phyloP scores from a whole-genome alignment of 148 eudicot species.

The Cornus suecica region DNA sequence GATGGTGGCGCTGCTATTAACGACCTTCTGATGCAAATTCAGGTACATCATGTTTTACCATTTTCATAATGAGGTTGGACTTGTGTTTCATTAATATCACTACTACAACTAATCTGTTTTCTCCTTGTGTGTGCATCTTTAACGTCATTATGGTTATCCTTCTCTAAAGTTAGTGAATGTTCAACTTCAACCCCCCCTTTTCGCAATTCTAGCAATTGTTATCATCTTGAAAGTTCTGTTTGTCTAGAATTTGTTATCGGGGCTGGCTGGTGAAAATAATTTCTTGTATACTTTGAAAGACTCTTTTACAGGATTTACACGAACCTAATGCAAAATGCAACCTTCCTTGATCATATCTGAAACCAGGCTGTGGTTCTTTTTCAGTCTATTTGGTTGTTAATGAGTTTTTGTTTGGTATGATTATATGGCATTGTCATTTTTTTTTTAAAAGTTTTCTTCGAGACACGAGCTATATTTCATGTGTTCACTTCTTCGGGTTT shows the following conservation, averaged over 20 bases:
- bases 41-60: conserved; percentile 33
- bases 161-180: neutral
- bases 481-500: no score
- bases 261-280: no score
- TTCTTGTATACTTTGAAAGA: no score
- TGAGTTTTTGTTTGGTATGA: neutral
- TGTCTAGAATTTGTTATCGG: neutral
- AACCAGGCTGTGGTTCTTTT: neutral
- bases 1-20: conserved; percentile 97
- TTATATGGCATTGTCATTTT: no score
- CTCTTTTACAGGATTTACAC: neutral
- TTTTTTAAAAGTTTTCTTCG: no score
- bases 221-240: neutral
- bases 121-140: neutral
- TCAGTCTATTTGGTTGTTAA: neutral
- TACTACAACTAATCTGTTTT: neutral
- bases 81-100: neutral
- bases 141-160: neutral
- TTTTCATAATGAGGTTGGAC: no score
- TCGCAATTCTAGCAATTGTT: neutral
- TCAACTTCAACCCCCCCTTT: neutral
- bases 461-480: no score
- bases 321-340: neutral
- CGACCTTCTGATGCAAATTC: conserved; percentile 90
- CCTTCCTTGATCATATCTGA: neutral